A percentile compares a stretch with the other conserved stretches of the same genome.
phyloP scores from a whole-genome alignment of 768 basidiomycete genomes.

The Myochromella boudieri region DNA sequence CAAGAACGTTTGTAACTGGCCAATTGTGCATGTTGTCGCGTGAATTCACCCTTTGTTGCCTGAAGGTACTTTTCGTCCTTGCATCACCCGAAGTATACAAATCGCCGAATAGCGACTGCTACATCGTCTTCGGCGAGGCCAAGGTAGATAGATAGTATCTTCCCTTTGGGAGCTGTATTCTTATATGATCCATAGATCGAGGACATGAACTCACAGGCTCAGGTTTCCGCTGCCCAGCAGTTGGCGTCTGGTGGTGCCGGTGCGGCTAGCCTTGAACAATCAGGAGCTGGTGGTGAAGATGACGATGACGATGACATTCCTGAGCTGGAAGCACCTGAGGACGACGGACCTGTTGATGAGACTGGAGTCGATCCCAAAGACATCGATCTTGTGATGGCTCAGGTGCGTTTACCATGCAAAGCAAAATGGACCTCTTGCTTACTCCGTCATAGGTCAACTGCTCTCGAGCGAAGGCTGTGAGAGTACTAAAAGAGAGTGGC shows the following conservation, averaged over 20 bases:
- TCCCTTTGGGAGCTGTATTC: neutral
- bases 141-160: slow-evolving; percentile 49
- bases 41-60: neutral
- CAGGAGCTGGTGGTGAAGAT: slow-evolving; percentile 53
- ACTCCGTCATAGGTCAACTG: slow-evolving; percentile 68
- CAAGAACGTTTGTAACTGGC: slow-evolving; percentile 69
- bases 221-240: slow-evolving; percentile 78
- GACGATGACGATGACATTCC: slow-evolving; percentile 84
- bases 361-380: slow-evolving; percentile 91
- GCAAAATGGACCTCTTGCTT: neutral
- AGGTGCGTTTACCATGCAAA: slow-evolving; percentile 24
- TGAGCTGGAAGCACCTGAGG: slow-evolving; percentile 79
- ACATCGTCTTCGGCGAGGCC: slow-evolving; percentile 99
- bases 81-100: slow-evolving; percentile 97
- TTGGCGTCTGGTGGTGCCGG: slow-evolving; percentile 55
- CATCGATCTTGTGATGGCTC: slow-evolving; percentile 88
- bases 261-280: slow-evolving; percentile 47
- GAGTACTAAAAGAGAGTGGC: slow-evolving; percentile 85
- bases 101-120: slow-evolving; percentile 94
- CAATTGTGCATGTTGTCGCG: neutral
- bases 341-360: slow-evolving; percentile 82
- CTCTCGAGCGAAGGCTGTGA: slow-evolving; percentile 88
- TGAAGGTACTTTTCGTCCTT: slow-evolving; percentile 86
- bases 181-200: slow-evolving; percentile 56
- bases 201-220: slow-evolving; percentile 82